Percentiles rank a stretch among this genome's conserved stretches.
phyloP scores from a whole-genome alignment of 371 early-diverging fungal genomes.

The Apophysomyces trapeziformis region DNA sequence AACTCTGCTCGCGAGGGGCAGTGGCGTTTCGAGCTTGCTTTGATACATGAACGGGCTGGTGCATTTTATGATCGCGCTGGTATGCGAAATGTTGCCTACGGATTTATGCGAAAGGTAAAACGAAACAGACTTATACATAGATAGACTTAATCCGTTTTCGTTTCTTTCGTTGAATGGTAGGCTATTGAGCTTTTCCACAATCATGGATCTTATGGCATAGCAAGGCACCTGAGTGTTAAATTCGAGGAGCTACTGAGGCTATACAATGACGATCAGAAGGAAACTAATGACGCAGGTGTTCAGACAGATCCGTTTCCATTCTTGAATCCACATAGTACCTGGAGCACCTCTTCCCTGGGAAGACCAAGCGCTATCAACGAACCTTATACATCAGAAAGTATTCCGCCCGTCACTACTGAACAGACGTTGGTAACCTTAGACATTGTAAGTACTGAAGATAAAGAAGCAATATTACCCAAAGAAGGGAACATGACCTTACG shows the following conservation, averaged over 20 bases:
- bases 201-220: conserved; percentile 49
- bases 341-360: conserved; percentile 42
- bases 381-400: conserved; percentile 34
- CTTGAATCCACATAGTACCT: conserved; percentile 34
- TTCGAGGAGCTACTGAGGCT: conserved; percentile 27
- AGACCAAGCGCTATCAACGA: conserved; percentile 30
- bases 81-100: conserved; percentile 40
- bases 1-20: conserved; percentile 35
- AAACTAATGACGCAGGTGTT: conserved; percentile 35
- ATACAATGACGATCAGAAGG: conserved; percentile 35
- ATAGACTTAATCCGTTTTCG: too few relatives aligned
- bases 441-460: conserved; percentile 31
- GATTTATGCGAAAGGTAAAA: conserved; percentile 36
- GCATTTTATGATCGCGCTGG: conserved; percentile 41
- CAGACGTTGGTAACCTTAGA: conserved; percentile 48
- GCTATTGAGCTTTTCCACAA: conserved; percentile 32
- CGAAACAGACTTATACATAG: too few relatives aligned
- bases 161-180: conserved; percentile 6
- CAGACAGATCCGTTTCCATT: conserved; percentile 53
- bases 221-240: conserved; percentile 33
- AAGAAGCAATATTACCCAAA: not conserved
- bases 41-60: conserved; percentile 46
- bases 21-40: conserved; percentile 39
- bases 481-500: too few relatives aligned
- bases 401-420: conserved; percentile 47